Evolutionary conservation across 208 protist genomes (phyloP), one percentile per base, ranked within the genome.

Genomic region (Borovskyia barvae): DNA sequence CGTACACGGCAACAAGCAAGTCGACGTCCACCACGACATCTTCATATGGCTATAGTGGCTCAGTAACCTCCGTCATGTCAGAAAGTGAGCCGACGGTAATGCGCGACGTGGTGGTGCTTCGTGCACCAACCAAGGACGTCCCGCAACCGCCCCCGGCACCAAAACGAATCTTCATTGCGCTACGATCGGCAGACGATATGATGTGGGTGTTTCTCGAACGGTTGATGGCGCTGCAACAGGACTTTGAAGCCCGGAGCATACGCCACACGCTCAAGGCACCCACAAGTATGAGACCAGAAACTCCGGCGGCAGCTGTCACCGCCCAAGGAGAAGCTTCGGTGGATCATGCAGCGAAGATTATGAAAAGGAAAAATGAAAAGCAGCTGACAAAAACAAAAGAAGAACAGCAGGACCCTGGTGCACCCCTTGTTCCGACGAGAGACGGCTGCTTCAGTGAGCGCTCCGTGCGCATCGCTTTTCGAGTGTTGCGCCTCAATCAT

Each of bases 41-140:
- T 32, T 72, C 54, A 5, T 77, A 77, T 52, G 57, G 46, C 47
- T 61, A 75, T 35, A 64, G 54, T 14, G 41, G 51, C 54, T 56
- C 46, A 11, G 17, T 22, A 24, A 36, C 37, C 3, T 68, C 48
- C 5, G 25, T 56, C 8, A n/a, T 47, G 51, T 39, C 58, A 8
- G 35, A 35, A 17, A 36, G 26, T 5, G 15, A 9, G 9, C 20
- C 15, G n/a, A 37, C 43, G 36, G n/a, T 19, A 30, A n/a, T 32
- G 29, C 73, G 84, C 37, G 74, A 85, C n/a, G 39, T 76, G 4
- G 22, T 91, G 22, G 51, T 80, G 11, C 68, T 91, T 14, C 54
- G 61, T 7, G 74, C 75, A 4, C 71, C 73, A 0, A 12, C 60
- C 4, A 63, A 75, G 39, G 72, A 85, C 48, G 41, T 62, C 2